Evolutionary conservation across 345 rosid species (phyloP), one percentile per base, ranked within the genome.

Genomic region (Bretschneidera sinensis): DNA sequence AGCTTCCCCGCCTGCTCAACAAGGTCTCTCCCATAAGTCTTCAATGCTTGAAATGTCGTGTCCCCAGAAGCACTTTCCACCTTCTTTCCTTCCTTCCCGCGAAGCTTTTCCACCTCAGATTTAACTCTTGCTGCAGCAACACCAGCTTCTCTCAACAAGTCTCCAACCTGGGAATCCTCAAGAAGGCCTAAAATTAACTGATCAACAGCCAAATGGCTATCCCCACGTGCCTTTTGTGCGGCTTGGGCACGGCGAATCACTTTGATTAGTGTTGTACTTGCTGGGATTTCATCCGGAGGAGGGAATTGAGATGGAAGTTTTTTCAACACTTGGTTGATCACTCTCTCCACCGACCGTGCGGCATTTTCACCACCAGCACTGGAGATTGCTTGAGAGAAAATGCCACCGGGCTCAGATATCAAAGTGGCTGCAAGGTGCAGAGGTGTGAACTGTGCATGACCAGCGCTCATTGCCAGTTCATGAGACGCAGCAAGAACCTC

Each of bases 1-100:
- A 89, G 86, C 76, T 92, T 92, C 54, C 97, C 97, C 3, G 94
- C 98, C 59, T 84, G 85, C 68, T 92, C 96, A 18, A 92, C 98
- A 3, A 92, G 85, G 59, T 92, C 96, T 52, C 96, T 79, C 5
- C 97, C 98, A 20, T 92, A 89, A 19, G 91, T 92, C 82, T 89
- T 89, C 69, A 92, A 61, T 43, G 96, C 96, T 62, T 92, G 96
- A 33, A 84, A 89, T 25, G 48, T 79, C 0, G 91, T 77, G 17
- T 89, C 97, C 2, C 91, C 96, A 2, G 94, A 66, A 34, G 97
- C 98, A 62, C 94, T 89, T 75, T 89, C 92, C 51, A 89, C 98
- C 71, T 85, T 92, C 72, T 70, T 87, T 6, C 95, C 95, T 64
- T 87, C 87, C 72, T 87, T 92, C 2, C 97, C 97, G n/a, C 96